Evolutionary conservation across 495 filamentous ascomycete species (phyloP).

Genomic region (Tuber calosporum): DNA sequence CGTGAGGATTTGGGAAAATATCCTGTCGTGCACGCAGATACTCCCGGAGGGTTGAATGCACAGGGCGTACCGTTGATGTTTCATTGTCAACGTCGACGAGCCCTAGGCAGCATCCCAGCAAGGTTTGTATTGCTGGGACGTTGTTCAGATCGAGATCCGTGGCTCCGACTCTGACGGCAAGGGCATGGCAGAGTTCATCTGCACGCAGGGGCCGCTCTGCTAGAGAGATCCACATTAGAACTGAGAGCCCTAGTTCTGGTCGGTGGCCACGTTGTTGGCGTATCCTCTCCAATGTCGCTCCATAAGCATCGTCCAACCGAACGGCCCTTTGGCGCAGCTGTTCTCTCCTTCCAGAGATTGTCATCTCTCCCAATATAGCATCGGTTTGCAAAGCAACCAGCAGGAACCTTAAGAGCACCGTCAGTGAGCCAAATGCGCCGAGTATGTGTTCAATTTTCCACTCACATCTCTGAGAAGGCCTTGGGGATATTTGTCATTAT

Average conservation of each 20-base stretch:
- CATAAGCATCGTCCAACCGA: constrained; percentile 1
- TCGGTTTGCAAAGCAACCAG: neutral
- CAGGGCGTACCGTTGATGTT: neutral
- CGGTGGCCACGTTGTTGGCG: neutral
- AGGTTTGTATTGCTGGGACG: constrained; percentile 1
- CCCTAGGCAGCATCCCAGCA: constrained; percentile 6
- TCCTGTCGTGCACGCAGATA: neutral
- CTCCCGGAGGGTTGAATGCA: constrained; percentile 6
- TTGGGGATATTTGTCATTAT: constrained; percentile 12
- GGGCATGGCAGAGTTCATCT: constrained; percentile 11
- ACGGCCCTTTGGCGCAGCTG: neutral
- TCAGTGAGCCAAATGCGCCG: neutral
- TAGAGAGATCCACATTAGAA: constrained; percentile 13
- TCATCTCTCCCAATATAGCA: constrained; percentile 5
- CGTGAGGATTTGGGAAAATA: neutral
- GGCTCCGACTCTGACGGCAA: constrained; percentile 6
- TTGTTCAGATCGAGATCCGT: constrained; percentile 9
- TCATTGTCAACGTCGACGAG: constrained; percentile 8
- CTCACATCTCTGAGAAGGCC: constrained; percentile 19
- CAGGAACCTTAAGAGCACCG: neutral
- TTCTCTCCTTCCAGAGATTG: neutral
- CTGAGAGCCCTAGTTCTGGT: constrained; percentile 5
- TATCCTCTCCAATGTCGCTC: neutral
- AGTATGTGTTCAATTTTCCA: neutral
- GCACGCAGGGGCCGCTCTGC: constrained; percentile 4